Evolutionary conservation across 306 rosid species (phyloP).

Genomic region (Phaseolus lunatus): DNA sequence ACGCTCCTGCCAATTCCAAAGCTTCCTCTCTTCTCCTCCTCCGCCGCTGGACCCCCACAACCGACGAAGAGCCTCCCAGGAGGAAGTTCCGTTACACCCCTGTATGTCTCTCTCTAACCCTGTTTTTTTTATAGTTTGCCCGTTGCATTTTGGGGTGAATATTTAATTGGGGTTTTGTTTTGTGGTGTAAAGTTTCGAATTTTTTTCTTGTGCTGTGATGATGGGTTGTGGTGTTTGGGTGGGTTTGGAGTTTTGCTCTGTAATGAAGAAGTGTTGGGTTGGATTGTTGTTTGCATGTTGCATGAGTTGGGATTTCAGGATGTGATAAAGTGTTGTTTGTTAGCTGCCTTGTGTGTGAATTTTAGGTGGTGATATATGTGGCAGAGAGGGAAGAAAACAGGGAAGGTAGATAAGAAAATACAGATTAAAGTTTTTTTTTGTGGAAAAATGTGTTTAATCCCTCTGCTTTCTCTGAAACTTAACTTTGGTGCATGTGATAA

Average conservation of each 20-base stretch:
- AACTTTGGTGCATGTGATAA: no score
- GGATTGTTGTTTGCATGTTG: constrained; percentile 28
- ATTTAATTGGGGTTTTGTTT: not conserved
- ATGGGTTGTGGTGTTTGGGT: not conserved
- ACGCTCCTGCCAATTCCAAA: constrained; percentile 41
- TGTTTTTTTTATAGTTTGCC: not conserved
- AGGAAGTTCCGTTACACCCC: constrained; percentile 97
- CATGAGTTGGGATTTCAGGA: constrained; percentile 31
- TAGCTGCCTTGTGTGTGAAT: not conserved
- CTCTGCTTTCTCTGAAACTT: not conserved
- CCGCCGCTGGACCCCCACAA: constrained; percentile 93
- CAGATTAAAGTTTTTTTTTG: not conserved
- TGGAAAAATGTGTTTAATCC: not conserved
- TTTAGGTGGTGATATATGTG: not conserved
- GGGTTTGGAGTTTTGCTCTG: not conserved
- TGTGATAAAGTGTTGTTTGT: constrained; percentile 1
- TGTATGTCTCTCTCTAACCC: constrained; percentile 47
- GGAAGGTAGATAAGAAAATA: not conserved
- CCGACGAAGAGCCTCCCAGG: constrained; percentile 69
- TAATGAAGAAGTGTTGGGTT: constrained; percentile 30
- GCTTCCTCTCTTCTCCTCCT: constrained; percentile 71
- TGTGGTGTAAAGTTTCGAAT: not conserved
- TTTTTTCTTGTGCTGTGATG: not conserved
- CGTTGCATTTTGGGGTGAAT: not conserved
- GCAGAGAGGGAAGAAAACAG: not conserved